These are phyloP conservation scores for Fusarium siculi DNA, from an alignment of 2,329 filamentous ascomycete species.

Conservation along the genomic window DNA sequence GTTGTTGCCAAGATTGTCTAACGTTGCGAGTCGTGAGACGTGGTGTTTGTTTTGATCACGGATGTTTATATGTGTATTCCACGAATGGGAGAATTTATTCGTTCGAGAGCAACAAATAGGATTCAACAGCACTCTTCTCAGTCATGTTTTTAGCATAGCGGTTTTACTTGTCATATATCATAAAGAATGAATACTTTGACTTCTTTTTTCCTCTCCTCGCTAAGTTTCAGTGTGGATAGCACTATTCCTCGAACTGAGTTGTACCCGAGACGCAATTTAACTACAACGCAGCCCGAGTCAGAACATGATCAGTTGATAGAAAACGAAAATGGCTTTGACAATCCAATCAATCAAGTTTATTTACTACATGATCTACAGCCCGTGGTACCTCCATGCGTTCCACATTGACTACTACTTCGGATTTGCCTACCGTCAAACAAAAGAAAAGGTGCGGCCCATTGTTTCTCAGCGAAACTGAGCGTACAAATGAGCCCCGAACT, in stretches of 20 bases:
- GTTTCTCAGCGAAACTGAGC: slow-evolving; percentile 15
- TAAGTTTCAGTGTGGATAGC: slow-evolving; percentile 1
- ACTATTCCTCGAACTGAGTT: slow-evolving; percentile 3
- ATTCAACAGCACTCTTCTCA: background rate
- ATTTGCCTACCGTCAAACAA: slow-evolving; percentile 4
- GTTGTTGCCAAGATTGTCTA: background rate
- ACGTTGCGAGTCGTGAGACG: background rate
- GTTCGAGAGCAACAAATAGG: background rate
- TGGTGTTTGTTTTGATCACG: slow-evolving; percentile 8
- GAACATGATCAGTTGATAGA: background rate
- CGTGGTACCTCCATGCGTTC: background rate
- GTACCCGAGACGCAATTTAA: slow-evolving; percentile 15
- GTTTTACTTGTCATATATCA: background rate
- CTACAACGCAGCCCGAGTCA: background rate
- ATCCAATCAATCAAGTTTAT: background rate
- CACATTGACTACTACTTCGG: slow-evolving; percentile 9
- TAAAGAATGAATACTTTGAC: background rate
- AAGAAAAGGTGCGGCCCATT: background rate
- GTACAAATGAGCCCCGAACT: background rate
- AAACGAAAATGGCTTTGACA: background rate
- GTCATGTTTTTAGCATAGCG: background rate
- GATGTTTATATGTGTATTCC: background rate
- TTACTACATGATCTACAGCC: background rate
- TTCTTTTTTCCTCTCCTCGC: background rate
- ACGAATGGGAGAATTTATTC: background rate